Conservation (phyloP, 805 yeast genomes). For the Saturnispora ahearnii region DNA sequence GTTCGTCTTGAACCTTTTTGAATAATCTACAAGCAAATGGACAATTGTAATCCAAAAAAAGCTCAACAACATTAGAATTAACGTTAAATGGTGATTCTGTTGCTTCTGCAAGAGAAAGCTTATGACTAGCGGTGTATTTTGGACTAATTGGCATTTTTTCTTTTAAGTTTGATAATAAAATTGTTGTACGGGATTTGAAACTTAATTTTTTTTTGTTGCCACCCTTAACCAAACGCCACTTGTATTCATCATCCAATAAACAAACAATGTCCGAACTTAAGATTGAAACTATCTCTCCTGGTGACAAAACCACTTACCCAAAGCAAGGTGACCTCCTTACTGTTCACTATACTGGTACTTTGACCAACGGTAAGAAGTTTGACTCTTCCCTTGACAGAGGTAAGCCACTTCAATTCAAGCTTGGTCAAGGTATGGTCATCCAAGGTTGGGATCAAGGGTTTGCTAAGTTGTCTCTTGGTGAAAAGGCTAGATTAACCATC, state of each 20-base stretch:
- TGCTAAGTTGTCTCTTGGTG: constrained; percentile 86
- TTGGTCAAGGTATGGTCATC: constrained; percentile 95
- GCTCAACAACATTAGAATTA: constrained; percentile 36
- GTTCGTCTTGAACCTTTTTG: constrained; percentile 40
- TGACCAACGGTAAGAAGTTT: constrained; percentile 91
- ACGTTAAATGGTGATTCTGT: not conserved
- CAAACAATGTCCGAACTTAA: constrained; percentile 17
- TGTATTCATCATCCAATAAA: no score
- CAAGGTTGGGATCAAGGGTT: constrained; percentile 95
- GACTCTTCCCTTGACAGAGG: constrained; percentile 95
- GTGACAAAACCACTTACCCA: constrained; percentile 87
- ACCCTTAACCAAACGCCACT: not conserved
- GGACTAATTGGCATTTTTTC: constrained; percentile 12
- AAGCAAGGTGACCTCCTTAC: constrained; percentile 80
- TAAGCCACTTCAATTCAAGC: constrained; percentile 86
- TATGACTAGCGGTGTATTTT: constrained; percentile 18
- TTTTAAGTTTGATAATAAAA: not conserved
- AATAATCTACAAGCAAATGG: constrained; percentile 63
- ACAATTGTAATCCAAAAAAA: constrained; percentile 71
- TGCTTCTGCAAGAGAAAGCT: constrained; percentile 5
- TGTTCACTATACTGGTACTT: constrained; percentile 92
- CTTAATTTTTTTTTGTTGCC: not conserved
- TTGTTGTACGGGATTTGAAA: not conserved
- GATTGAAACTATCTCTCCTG: constrained; percentile 30
- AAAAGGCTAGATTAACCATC: constrained; percentile 85